Evolutionary conservation across 129 eudicot genomes (phyloP).

Genomic region (Lonicera japonica): DNA sequence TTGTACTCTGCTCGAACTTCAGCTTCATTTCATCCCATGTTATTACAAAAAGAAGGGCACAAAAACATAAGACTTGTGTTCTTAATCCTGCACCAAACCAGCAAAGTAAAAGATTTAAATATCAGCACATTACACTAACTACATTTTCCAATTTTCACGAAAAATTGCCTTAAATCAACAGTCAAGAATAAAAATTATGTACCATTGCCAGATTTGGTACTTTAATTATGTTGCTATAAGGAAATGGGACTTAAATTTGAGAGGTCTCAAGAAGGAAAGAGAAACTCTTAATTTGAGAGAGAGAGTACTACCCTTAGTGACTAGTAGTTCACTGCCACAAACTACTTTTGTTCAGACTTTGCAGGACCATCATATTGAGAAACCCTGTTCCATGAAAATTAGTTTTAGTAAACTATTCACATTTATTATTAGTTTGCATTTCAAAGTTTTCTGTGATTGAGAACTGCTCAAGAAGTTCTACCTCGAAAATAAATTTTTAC

Average conservation of each 20-base stretch:
- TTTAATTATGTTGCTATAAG: no score
- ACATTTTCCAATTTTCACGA: no score
- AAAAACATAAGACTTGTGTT: neutral
- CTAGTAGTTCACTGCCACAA: conserved; percentile 89
- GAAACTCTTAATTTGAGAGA: conserved; percentile 5
- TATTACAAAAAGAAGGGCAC: no score
- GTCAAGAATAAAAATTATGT: no score
- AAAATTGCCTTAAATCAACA: no score
- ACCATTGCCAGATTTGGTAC: no score
- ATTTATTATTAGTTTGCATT: no score
- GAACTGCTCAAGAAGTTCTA: no score
- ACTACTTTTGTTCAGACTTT: conserved; percentile 63
- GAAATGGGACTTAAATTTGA: no score
- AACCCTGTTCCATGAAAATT: conserved; percentile 43
- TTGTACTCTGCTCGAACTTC: conserved; percentile 87
- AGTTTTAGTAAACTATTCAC: neutral
- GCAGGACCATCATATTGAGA: conserved; percentile 59
- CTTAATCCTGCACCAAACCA: conserved; percentile 96
- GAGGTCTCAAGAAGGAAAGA: neutral
- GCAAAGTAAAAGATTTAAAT: conserved; percentile 33
- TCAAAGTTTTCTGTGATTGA: no score
- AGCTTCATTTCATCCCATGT: conserved; percentile 43
- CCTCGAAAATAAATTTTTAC: no score
- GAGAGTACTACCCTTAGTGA: conserved; percentile 65
- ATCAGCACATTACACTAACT: neutral